Conservation (phyloP, 2,329 filamentous ascomycete species). For the Chaetomiaceae sp. region DNA sequence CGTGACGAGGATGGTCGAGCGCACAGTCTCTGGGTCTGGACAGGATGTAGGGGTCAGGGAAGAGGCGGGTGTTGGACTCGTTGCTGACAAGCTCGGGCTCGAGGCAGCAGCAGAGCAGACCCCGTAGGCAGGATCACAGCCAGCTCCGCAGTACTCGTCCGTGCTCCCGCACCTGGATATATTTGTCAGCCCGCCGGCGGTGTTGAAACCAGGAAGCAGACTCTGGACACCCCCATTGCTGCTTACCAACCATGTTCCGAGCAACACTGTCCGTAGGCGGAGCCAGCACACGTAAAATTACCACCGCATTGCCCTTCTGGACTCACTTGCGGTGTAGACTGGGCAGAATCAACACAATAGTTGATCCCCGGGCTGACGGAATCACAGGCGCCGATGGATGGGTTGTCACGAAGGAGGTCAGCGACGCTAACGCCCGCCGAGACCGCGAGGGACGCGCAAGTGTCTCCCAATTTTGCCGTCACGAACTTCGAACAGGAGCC, state of each 20-base stretch:
- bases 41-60: background rate
- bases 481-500: background rate
- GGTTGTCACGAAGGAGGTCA: conserved; percentile 20
- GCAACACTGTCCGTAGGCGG: conserved; percentile 21
- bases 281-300: conserved; percentile 16
- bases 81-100: background rate
- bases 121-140: conserved; percentile 17
- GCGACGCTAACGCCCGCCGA: conserved; percentile 21
- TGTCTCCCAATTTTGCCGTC: conserved; percentile 22
- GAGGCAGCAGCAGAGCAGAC: conserved; percentile 10
- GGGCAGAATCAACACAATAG: conserved; percentile 16
- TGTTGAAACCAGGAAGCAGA: too few species aligned
- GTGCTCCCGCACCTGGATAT: conserved; percentile 20
- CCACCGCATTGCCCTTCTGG: conserved; percentile 17
- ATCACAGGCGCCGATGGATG: conserved; percentile 8
- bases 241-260: conserved; percentile 21
- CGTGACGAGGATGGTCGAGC: background rate
- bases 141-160: conserved; percentile 21
- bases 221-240: too few species aligned
- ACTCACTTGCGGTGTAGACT: conserved; percentile 2
- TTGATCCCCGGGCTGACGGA: background rate
- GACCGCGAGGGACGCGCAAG: conserved; percentile 22
- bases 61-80: background rate
- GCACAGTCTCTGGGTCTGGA: background rate
- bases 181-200: too few species aligned